These are phyloP conservation scores for Xylaria arbuscula DNA, from an alignment of 2,329 filamentous ascomycete species.

Conservation along the genomic window DNA sequence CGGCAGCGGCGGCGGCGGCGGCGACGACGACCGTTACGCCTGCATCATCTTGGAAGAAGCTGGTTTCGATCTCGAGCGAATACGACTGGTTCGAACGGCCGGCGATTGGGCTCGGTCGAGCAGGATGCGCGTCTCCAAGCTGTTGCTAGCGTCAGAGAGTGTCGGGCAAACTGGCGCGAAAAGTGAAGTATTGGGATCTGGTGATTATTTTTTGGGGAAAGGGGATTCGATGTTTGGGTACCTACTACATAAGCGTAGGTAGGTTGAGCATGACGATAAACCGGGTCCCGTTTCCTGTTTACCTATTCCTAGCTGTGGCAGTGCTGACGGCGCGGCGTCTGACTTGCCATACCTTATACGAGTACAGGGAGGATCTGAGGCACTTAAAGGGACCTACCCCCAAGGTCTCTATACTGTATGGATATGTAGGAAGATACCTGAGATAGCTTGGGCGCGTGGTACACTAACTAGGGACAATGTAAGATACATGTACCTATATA, in stretches of 20 bases:
- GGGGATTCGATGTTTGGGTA: constrained; percentile 29
- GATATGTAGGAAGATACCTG: neutral
- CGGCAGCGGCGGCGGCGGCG: constrained; percentile 40
- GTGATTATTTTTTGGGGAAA: constrained; percentile 33
- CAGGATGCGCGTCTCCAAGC: constrained; percentile 10
- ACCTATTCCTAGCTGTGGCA: constrained; percentile 38
- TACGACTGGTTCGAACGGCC: constrained; percentile 21
- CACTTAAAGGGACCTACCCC: neutral
- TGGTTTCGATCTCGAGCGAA: constrained; percentile 36
- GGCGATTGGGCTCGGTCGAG: constrained; percentile 16
- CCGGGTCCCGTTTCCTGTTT: constrained; percentile 22
- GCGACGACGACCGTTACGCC: constrained; percentile 45
- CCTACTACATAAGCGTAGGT: too few species aligned
- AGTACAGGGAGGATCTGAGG: neutral
- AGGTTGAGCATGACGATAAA: constrained; percentile 36
- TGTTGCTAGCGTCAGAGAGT: constrained; percentile 5
- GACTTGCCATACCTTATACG: neutral
- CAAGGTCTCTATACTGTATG: too few species aligned
- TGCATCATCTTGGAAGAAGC: constrained; percentile 44
- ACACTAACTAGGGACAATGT: neutral
- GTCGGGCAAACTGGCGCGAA: constrained; percentile 16
- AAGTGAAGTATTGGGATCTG: constrained; percentile 24
- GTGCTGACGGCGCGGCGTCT: constrained; percentile 27
- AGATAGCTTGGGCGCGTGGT: neutral
- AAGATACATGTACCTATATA: too few species aligned